These are phyloP conservation scores for Echites panduratus DNA, from an alignment of 257 asterid genomes.

Conservation along the genomic window DNA sequence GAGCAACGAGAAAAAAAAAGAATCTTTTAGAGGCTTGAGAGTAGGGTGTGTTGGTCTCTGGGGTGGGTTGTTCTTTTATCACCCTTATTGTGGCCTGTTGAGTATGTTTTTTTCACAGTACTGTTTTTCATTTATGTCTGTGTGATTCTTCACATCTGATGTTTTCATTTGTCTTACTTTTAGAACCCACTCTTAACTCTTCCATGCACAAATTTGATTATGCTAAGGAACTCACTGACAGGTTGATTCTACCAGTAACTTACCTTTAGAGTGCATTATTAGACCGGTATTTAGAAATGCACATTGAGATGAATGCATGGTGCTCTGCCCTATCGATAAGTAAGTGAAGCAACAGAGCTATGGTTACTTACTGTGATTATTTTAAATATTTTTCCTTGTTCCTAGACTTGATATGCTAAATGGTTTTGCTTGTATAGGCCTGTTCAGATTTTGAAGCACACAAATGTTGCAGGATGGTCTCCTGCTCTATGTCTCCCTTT, in stretches of 20 bases:
- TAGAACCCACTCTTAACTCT: not conserved
- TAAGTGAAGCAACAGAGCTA: constrained; percentile 38
- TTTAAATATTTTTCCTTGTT: constrained; percentile 1
- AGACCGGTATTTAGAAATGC: constrained; percentile 79
- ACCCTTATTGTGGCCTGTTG: not conserved
- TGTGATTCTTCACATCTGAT: not conserved
- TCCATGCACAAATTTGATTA: not conserved
- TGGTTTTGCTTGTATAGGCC: constrained; percentile 54
- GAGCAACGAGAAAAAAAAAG: too few relatives aligned
- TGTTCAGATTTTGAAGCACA: constrained; percentile 86
- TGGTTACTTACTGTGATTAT: not conserved
- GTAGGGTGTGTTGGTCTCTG: not conserved
- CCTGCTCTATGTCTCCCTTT: constrained; percentile 69
- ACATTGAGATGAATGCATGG: constrained; percentile 82
- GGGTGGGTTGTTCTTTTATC: not conserved
- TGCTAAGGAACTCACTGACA: constrained; percentile 29
- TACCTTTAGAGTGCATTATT: constrained; percentile 80
- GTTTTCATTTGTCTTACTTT: not conserved
- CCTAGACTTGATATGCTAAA: constrained; percentile 13
- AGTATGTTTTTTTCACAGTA: not conserved
- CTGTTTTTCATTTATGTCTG: not conserved
- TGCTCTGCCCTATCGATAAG: constrained; percentile 97
- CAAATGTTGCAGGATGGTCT: constrained; percentile 95
- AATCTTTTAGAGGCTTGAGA: not conserved
- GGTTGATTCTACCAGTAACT: constrained; percentile 87